Percentiles rank a stretch among this genome's conserved stretches.
These are phyloP conservation scores for Echites panduratus DNA, from an alignment of 257 asterid species.

Conservation along the genomic window DNA sequence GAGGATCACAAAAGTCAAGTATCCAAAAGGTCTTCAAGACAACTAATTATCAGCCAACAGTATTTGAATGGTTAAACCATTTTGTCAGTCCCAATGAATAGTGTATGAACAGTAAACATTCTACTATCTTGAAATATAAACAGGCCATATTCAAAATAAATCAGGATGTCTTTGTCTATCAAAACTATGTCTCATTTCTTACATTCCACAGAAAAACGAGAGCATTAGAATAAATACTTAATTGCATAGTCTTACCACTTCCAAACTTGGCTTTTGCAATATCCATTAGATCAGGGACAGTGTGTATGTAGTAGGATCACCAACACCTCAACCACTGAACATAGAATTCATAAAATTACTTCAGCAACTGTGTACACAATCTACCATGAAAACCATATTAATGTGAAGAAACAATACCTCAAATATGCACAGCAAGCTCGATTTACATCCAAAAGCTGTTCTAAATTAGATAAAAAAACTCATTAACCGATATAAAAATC, in stretches of 20 bases:
- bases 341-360: not conserved
- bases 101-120: not conserved
- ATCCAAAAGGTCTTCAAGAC: not conserved
- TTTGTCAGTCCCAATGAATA: not conserved
- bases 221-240: not conserved
- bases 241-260: not conserved
- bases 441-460: not conserved
- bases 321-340: not conserved
- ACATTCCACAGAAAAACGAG: not conserved
- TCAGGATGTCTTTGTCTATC: not conserved
- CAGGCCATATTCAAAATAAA: not conserved
- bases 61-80: not conserved
- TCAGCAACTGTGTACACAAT: not conserved
- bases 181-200: not conserved
- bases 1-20: not conserved
- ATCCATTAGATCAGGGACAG: not conserved
- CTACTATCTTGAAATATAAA: not conserved
- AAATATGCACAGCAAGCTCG: not conserved
- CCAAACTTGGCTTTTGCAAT: slow-evolving; percentile 2
- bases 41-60: not conserved
- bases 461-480: not conserved
- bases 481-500: not conserved
- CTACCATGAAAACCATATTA: not conserved
- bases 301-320: not conserved
- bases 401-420: not conserved